phyloP scores from a whole-genome alignment of 345 rosid genomes.

The Eucalyptus shirleyi region DNA sequence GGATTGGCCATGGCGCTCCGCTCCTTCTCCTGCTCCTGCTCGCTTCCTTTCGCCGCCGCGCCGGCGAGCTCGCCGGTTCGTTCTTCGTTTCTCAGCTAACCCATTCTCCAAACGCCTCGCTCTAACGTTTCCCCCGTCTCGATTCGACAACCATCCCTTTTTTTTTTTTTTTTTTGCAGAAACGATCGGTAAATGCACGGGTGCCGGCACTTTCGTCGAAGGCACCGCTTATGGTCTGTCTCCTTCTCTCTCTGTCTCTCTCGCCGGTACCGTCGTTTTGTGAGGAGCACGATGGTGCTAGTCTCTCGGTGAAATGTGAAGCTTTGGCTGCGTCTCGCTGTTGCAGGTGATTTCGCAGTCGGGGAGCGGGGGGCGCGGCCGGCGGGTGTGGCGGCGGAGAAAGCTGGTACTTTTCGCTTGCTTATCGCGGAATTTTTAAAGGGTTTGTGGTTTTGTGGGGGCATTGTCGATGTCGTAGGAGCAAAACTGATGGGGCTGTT shows the following conservation, averaged over 20 bases:
- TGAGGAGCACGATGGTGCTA: rapidly evolving
- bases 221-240: background rate
- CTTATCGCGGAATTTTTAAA: background rate
- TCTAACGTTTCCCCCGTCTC: background rate
- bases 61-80: background rate
- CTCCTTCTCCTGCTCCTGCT: background rate
- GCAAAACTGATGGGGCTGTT: background rate
- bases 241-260: background rate
- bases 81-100: background rate
- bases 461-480: background rate
- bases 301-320: background rate
- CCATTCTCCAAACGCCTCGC: background rate
- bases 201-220: background rate
- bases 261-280: background rate
- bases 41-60: background rate
- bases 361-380: conserved; percentile 24
- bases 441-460: background rate
- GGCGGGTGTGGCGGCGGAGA: conserved; percentile 71
- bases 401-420: conserved; percentile 28
- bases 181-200: background rate
- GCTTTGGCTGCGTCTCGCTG: background rate
- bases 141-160: background rate
- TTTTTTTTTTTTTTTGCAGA: background rate
- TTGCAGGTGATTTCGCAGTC: conserved; percentile 29
- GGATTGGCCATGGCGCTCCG: background rate